These are phyloP conservation scores for Coemansia sp. DNA, from an alignment of 192 early-diverging fungal genomes.

Conservation along the genomic window DNA sequence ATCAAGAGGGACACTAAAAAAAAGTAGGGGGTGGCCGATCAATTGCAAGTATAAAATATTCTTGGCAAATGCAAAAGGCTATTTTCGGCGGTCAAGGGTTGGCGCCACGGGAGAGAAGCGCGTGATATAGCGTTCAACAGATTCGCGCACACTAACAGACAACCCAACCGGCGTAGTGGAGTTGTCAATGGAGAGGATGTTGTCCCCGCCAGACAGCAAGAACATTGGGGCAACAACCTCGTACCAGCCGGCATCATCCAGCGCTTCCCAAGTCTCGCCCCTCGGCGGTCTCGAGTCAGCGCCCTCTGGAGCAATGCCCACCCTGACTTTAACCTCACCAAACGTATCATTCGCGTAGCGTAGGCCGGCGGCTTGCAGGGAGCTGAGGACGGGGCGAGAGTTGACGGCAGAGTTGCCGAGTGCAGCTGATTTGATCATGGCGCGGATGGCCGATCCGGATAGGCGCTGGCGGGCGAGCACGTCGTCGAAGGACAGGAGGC, in stretches of 20 bases:
- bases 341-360: slow-evolving; percentile 9
- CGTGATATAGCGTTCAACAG: slow-evolving; percentile 29
- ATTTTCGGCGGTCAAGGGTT: slow-evolving; percentile 28
- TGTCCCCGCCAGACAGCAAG: slow-evolving; percentile 61
- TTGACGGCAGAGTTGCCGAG: slow-evolving; percentile 20
- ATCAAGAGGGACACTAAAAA: too few species aligned
- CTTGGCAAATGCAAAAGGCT: too few species aligned
- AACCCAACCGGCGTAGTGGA: background rate
- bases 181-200: slow-evolving; percentile 24
- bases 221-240: slow-evolving; percentile 55
- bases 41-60: too few species aligned
- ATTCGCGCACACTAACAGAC: background rate
- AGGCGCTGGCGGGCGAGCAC: slow-evolving; percentile 44
- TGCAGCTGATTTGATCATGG: slow-evolving; percentile 48
- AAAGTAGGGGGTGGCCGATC: too few species aligned
- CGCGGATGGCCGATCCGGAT: slow-evolving; percentile 53
- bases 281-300: slow-evolving; percentile 16
- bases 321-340: slow-evolving; percentile 4
- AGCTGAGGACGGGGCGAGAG: slow-evolving; percentile 43
- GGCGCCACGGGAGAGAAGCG: slow-evolving; percentile 35
- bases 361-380: slow-evolving; percentile 62
- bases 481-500: slow-evolving; percentile 65
- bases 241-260: slow-evolving; percentile 50
- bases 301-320: background rate
- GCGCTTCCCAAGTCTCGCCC: slow-evolving; percentile 23